phyloP scores from a whole-genome alignment of 75 land plant genomes.

The Selaginella moellendorffii region DNA sequence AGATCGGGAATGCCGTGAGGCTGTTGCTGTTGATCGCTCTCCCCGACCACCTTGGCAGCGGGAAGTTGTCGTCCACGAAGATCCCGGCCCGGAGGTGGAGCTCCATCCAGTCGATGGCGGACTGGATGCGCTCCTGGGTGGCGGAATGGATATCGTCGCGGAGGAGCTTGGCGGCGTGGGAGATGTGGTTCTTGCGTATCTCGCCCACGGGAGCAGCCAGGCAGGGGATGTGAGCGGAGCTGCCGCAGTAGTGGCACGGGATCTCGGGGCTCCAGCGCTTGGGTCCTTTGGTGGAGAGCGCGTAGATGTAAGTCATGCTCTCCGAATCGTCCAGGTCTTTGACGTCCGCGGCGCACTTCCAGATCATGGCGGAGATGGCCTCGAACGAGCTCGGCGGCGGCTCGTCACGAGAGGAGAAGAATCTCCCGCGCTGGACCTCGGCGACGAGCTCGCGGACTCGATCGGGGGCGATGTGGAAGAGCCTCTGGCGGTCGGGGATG shows the following conservation, averaged over 20 bases:
- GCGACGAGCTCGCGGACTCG: not conserved
- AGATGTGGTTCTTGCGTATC: not conserved
- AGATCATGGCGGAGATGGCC: not conserved
- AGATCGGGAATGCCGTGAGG: not conserved
- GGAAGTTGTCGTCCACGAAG: not conserved
- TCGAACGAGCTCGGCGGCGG: not conserved
- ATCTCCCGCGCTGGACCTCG: slow-evolving; percentile 4
- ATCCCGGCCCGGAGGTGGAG: not conserved
- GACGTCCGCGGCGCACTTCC: not conserved
- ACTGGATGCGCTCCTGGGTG: not conserved
- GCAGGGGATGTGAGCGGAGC: not conserved
- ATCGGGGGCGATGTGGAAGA: not conserved
- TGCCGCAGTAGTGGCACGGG: not conserved
- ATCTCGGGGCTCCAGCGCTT: not conserved
- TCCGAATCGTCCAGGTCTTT: not conserved
- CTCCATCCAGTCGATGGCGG: slow-evolving; percentile 1
- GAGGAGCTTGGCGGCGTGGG: slow-evolving; percentile 1
- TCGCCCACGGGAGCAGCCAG: not conserved
- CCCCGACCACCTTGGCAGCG: not conserved
- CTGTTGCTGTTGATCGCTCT: not conserved
- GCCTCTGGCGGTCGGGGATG: not conserved
- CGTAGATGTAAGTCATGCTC: not conserved
- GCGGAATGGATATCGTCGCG: not conserved
- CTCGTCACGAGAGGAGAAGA: not conserved
- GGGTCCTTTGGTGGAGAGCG: not conserved